Percentiles rank a stretch among this genome's conserved stretches.
Evolutionary conservation across 2,329 filamentous ascomycete species (phyloP).

Genomic region (Shiraia sp.): DNA sequence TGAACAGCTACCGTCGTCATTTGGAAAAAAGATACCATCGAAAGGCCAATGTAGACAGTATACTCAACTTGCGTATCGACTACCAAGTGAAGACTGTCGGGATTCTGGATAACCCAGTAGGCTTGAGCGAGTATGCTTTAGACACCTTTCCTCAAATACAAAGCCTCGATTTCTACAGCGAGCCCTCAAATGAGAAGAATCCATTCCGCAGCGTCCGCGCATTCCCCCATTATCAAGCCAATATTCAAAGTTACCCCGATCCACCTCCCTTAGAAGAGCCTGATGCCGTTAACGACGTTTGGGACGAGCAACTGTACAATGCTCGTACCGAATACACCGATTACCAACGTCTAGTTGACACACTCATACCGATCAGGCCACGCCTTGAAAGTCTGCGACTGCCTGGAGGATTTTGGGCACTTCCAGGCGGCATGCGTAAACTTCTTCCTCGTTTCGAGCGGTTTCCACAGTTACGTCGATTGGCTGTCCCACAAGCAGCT

Average conservation of each 20-base stretch:
- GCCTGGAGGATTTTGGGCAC: constrained; percentile 20
- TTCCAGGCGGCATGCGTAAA: constrained; percentile 16
- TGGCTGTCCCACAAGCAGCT: constrained; percentile 15
- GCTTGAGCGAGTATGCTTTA: constrained; percentile 7
- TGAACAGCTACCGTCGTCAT: too few species aligned
- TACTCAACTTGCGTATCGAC: constrained; percentile 16
- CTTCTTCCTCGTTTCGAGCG: constrained; percentile 13
- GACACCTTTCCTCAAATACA: constrained; percentile 5
- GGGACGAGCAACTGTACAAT: constrained; percentile 15
- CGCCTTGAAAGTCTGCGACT: constrained; percentile 8
- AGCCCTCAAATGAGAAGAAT: constrained; percentile 13
- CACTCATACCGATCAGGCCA: constrained; percentile 8
- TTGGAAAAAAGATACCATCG: too few species aligned
- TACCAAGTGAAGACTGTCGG: constrained; percentile 14
- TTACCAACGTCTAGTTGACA: constrained; percentile 14
- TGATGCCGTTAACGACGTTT: background rate
- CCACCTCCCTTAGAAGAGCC: background rate
- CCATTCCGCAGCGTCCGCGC: constrained; percentile 12
- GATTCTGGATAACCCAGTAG: constrained; percentile 4
- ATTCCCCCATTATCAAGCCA: constrained; percentile 17
- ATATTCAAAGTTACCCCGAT: constrained; percentile 16
- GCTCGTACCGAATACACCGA: constrained; percentile 19
- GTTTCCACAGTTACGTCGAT: constrained; percentile 6
- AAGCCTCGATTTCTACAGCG: constrained; percentile 14
- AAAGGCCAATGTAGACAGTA: background rate